Evolutionary conservation across 768 basidiomycete genomes (phyloP).

Genomic region (Mrakia hoshinonis): DNA sequence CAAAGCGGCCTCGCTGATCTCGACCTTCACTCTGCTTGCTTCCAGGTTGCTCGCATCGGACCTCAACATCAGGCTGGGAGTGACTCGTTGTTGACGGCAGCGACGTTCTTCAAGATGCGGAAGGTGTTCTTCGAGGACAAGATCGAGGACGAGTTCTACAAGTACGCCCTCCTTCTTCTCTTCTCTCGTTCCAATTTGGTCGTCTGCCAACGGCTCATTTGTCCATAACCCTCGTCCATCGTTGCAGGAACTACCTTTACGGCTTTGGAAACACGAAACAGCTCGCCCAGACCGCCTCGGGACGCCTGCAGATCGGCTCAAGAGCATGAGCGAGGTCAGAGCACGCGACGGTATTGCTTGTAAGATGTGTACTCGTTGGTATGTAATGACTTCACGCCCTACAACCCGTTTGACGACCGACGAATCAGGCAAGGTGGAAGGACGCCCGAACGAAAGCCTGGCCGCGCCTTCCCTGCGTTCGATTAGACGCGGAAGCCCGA

Average conservation of each 20-base stretch:
- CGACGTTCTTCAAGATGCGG: constrained; percentile 93
- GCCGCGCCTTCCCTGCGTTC: too few species aligned
- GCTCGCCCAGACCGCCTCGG: constrained; percentile 6
- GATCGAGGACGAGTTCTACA: constrained; percentile 59
- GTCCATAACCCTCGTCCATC: neutral
- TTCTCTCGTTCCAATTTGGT: neutral
- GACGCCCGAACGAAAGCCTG: too few species aligned
- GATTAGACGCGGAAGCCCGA: too few species aligned
- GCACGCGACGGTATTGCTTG: too few species aligned
- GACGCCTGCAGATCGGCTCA: constrained; percentile 14
- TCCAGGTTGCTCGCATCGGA: constrained; percentile 76
- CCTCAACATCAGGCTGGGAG: constrained; percentile 92
- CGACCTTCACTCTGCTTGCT: neutral
- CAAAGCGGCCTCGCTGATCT: neutral
- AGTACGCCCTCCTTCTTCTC: constrained; percentile 30
- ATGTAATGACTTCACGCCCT: too few species aligned
- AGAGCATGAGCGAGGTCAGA: constrained; percentile 1
- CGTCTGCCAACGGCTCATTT: neutral
- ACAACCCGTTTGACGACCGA: too few species aligned
- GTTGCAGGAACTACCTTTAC: constrained; percentile 32
- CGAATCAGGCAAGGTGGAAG: too few species aligned
- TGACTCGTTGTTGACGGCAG: constrained; percentile 87
- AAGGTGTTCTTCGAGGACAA: constrained; percentile 81
- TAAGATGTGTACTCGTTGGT: too few species aligned
- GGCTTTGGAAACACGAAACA: constrained; percentile 31